Conservation (phyloP, 306 rosid species). For the Vicia villosa region DNA sequence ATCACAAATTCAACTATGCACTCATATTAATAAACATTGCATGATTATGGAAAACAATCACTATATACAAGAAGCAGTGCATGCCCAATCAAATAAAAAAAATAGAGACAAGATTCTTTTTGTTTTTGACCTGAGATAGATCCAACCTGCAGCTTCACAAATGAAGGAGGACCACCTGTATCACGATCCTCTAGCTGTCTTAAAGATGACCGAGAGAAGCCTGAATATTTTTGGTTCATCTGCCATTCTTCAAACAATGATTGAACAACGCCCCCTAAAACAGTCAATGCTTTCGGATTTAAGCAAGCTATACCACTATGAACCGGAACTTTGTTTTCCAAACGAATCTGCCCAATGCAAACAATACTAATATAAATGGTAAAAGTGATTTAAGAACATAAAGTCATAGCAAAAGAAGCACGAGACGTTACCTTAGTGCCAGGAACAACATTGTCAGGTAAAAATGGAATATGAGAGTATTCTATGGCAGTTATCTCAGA, state of each 20-base stretch:
- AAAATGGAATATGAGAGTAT: slow-evolving; percentile 59
- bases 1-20: slow-evolving; percentile 14
- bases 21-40: slow-evolving; percentile 4
- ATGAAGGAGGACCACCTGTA: slow-evolving; percentile 80
- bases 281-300: slow-evolving; percentile 61
- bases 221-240: slow-evolving; percentile 83
- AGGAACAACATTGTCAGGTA: slow-evolving; percentile 67
- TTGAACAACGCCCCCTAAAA: slow-evolving; percentile 85
- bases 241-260: slow-evolving; percentile 91
- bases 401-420: slow-evolving; percentile 2
- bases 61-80: slow-evolving; percentile 7
- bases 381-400: slow-evolving; percentile 7
- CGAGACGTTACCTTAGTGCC: slow-evolving; percentile 76
- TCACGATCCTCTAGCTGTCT: slow-evolving; percentile 61
- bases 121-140: slow-evolving; percentile 46
- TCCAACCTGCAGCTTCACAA: slow-evolving; percentile 90
- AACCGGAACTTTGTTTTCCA: slow-evolving; percentile 69
- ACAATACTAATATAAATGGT: slow-evolving; percentile 14
- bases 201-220: slow-evolving; percentile 67
- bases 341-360: slow-evolving; percentile 64
- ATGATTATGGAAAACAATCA: neutral
- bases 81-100: slow-evolving; percentile 1
- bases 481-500: slow-evolving; percentile 77
- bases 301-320: slow-evolving; percentile 71
- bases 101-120: slow-evolving; percentile 4